Evolutionary conservation across 2,329 filamentous ascomycete genomes (phyloP).

Genomic region (Aspergillus viridinutans): DNA sequence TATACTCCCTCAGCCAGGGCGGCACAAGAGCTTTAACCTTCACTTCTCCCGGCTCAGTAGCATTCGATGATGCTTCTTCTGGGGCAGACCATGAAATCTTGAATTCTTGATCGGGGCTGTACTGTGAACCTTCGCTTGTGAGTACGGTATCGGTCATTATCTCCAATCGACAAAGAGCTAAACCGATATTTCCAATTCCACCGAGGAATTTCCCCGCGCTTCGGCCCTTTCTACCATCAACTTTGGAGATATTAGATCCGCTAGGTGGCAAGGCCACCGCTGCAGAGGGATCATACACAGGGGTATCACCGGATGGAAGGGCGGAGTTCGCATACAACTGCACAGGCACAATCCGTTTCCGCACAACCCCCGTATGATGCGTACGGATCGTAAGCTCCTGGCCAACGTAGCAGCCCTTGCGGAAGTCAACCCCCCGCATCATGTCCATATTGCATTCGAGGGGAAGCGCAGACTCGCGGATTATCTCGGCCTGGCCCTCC

Average conservation of each 20-base stretch:
- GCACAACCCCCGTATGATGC: constrained; percentile 86
- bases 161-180: constrained; percentile 82
- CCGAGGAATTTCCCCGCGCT: constrained; percentile 76
- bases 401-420: constrained; percentile 94
- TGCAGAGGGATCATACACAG: constrained; percentile 31
- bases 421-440: constrained; percentile 81
- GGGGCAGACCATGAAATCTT: constrained; percentile 50
- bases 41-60: constrained; percentile 39
- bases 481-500: constrained; percentile 79
- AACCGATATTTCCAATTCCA: constrained; percentile 77
- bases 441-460: constrained; percentile 87
- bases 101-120: constrained; percentile 59
- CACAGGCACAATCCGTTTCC: constrained; percentile 83
- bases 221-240: constrained; percentile 53
- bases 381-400: constrained; percentile 96
- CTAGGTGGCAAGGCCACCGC: constrained; percentile 27
- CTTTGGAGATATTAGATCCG: constrained; percentile 52
- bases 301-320: constrained; percentile 48
- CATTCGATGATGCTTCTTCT: constrained; percentile 37
- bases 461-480: constrained; percentile 67
- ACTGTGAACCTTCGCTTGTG: constrained; percentile 62
- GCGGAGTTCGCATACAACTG: constrained; percentile 58
- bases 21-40: constrained; percentile 79
- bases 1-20: constrained; percentile 59
- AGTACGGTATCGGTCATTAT: constrained; percentile 79